These are phyloP conservation scores for Adenanthera pavonina DNA, from an alignment of 306 rosid species.

Conservation along the genomic window DNA sequence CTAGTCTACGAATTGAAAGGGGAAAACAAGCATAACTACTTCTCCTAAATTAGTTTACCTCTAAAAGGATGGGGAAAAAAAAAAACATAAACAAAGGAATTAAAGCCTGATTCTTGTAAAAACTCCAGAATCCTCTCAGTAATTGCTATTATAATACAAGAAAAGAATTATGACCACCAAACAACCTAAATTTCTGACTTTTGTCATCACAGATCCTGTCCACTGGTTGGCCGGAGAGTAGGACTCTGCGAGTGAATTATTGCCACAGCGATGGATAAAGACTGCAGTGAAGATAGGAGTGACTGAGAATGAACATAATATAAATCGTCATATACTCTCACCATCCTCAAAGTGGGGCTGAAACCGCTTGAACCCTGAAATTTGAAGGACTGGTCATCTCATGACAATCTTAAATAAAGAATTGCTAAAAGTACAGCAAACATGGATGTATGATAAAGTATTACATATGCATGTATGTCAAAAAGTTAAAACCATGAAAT, in stretches of 20 bases:
- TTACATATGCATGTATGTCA: background rate
- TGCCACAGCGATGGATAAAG: constrained; percentile 91
- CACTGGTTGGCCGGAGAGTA: constrained; percentile 60
- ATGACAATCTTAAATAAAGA: background rate
- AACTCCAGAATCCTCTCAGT: constrained; percentile 48
- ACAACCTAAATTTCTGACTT: constrained; percentile 47
- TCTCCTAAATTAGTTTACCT: constrained; percentile 51
- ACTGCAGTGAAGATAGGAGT: constrained; percentile 73
- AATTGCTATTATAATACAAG: constrained; percentile 56
- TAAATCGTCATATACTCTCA: constrained; percentile 74
- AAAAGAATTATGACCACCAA: constrained; percentile 47
- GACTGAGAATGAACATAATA: constrained; percentile 74
- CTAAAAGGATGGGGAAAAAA: constrained; percentile 37
- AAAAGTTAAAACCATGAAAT: too few relatives aligned
- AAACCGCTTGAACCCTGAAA: constrained; percentile 58
- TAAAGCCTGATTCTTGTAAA: constrained; percentile 43
- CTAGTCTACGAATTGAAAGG: constrained; percentile 46
- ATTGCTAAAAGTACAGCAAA: constrained; percentile 18
- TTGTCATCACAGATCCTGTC: constrained; percentile 48
- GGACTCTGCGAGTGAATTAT: constrained; percentile 76
- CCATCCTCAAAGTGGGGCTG: constrained; percentile 75
- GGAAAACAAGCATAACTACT: constrained; percentile 40
- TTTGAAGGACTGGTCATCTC: constrained; percentile 31
- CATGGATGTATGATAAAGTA: background rate
- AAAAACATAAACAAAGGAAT: constrained; percentile 44